A percentile compares a stretch with the other conserved stretches of the same genome.
These are phyloP conservation scores for Cladosporium sp. DNA, from an alignment of 2,329 filamentous ascomycete genomes.

Conservation along the genomic window DNA sequence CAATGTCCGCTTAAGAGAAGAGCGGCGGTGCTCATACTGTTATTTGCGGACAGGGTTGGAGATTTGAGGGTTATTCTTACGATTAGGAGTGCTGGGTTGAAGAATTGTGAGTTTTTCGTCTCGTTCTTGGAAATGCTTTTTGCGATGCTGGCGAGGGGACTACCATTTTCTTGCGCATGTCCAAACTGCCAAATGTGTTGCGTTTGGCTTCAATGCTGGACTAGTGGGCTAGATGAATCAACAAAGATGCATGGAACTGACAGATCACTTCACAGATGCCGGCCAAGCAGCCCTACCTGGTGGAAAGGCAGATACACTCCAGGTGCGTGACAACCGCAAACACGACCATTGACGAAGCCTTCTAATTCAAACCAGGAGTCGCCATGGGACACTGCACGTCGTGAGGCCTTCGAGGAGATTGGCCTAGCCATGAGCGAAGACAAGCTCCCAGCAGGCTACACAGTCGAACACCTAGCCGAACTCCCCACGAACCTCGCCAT, in stretches of 20 bases:
- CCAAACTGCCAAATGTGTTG: not conserved
- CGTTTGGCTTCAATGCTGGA: not conserved
- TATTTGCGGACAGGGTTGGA: constrained; percentile 81
- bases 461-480: constrained; percentile 83
- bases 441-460: constrained; percentile 73
- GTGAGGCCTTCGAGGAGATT: constrained; percentile 92
- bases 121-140: not conserved
- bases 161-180: not conserved
- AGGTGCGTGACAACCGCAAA: not conserved
- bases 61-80: constrained; percentile 71
- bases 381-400: constrained; percentile 76
- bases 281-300: constrained; percentile 50
- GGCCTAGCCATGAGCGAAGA: constrained; percentile 74
- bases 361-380: constrained; percentile 47
- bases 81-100: constrained; percentile 60
- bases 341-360: not conserved
- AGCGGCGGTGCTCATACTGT: constrained; percentile 82
- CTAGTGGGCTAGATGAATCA: not conserved
- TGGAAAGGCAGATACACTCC: constrained; percentile 58
- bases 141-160: not conserved
- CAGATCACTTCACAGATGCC: constrained; percentile 71
- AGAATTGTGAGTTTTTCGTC: constrained; percentile 50
- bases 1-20: constrained; percentile 63
- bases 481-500: constrained; percentile 63
- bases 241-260: constrained; percentile 26